Evolutionary conservation across 2,329 filamentous ascomycete genomes (phyloP).

Genomic region (Pseudogymnoascus sp.): DNA sequence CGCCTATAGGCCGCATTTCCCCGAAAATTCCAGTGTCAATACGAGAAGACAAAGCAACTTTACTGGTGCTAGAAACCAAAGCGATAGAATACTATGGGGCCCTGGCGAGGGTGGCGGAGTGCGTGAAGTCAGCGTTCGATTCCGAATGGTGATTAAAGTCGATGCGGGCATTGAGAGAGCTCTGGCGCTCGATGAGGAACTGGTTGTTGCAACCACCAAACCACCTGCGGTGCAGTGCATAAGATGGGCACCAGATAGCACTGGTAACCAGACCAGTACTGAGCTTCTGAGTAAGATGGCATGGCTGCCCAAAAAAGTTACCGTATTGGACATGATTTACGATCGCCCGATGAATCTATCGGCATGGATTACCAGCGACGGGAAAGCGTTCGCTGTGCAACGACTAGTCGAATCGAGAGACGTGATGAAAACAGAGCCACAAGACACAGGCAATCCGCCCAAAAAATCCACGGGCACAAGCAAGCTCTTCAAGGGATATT

Average conservation of each 20-base stretch:
- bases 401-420: constrained; percentile 44
- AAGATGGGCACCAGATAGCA: constrained; percentile 79
- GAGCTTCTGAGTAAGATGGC: constrained; percentile 81
- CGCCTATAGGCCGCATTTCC: constrained; percentile 78
- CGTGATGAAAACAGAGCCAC: constrained; percentile 25
- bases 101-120: constrained; percentile 77
- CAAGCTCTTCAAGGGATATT: constrained; percentile 79
- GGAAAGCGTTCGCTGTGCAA: constrained; percentile 85
- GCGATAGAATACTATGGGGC: constrained; percentile 59
- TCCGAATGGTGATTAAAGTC: constrained; percentile 96
- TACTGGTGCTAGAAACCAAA: constrained; percentile 38
- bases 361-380: constrained; percentile 85
- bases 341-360: constrained; percentile 94
- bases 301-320: constrained; percentile 72
- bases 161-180: constrained; percentile 88
- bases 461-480: constrained; percentile 36
- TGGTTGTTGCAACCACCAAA: constrained; percentile 84
- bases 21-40: constrained; percentile 56
- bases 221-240: constrained; percentile 96
- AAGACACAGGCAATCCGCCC: constrained; percentile 33
- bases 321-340: constrained; percentile 77
- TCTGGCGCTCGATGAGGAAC: constrained; percentile 82
- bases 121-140: constrained; percentile 79
- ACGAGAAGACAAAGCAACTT: constrained; percentile 53
- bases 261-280: constrained; percentile 78